Evolutionary conservation across 2,329 filamentous ascomycete genomes (phyloP), one percentile per base, ranked within the genome.

Genomic region (Leptographium procerum): DNA sequence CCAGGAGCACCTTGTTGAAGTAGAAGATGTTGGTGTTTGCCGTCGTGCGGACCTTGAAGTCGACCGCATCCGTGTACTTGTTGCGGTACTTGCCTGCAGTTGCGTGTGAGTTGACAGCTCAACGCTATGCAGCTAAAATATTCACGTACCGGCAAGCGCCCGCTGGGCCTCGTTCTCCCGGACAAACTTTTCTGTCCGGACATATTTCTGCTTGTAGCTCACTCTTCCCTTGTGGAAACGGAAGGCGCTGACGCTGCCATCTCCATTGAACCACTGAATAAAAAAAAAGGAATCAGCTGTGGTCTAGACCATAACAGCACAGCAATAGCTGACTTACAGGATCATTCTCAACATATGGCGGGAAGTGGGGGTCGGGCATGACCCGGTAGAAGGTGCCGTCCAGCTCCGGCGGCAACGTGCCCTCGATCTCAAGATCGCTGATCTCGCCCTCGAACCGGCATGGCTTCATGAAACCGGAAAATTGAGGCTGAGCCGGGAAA

Each of bases 361-460:
- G 48, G 4, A 51, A 51, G 14, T 51, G 48, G 6, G 48, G 48
- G 19, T 51, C 48, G 13, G 48, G 48, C 48, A 51, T 51, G 14
- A 51, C 48, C 48, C 48, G 48, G 48, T 51, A 51, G 22, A 51
- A 51, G 14, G 48, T 51, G 48, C 48, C 48, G 48, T 51, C 16
- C 26, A 51, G 28, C 48, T 31, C 26, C 16, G 26, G 28, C 48
- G 48, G 48, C 48, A 51, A 6, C 48, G 48, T 51, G 48, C 48
- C 48, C 48, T 51, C 48, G 11, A 29, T 19, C 26, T 51, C 48
- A 4, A 51, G 48, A 9, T 51, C 9, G 28, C 48, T 31, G 3
- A 51, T n/a, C 28, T 31, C 57, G 26, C 57, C 57, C 52, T 59
- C 57, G 11, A 59, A 56, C 13, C 57, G 57, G n/a, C 57, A 59